Base-by-base conservation (phyloP, 2,329 filamentous ascomycete genomes). In the Polychaeton citri region DNA sequence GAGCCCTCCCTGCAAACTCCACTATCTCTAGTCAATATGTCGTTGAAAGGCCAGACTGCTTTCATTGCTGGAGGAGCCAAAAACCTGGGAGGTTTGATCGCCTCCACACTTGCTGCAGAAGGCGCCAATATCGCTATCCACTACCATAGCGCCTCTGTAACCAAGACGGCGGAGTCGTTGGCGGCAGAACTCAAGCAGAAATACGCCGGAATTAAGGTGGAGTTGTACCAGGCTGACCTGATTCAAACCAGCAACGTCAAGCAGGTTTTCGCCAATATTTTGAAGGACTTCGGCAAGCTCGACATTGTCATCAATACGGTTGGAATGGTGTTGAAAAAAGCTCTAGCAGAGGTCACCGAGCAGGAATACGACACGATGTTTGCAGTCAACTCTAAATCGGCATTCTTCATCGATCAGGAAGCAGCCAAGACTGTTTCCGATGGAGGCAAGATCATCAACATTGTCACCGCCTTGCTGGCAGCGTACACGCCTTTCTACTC, bases 281-380 rank as follows among this genome's bases (percentile, higher is more conserved):
- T 63, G 8, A 49, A 54, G 24, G 59, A 65, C 38, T 62, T 68
- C 43, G 62, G 61, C 8, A 51, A 57, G 35, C 54, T 71, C 33
- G 65, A 71, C 42, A 65, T 70, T 38, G 58, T 69, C 3, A 54
- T 69, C 43, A 69, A 69, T 49, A 69, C 65, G 9, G 57, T 69
- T 21, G 66, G 66, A 28, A 68, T 66, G 52, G 63, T 64, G 20
- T 49, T 65, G 32, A 65, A 65, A 59, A 66, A 68, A 52, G 54
- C 61, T 5, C 62, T 65, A 18, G 49, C 50, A 1, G 59, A 62
- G 10, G 61, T 67, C 32, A 53, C 49, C 3, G 65, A 67, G 43
- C 53, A 48, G 10, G 64, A 69, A 36, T 66, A 66, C 42, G 64
- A 68, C 42, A 46, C 53, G 3, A 65, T 66, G 60, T 68, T 66